Base-by-base conservation (phyloP, 2,329 filamentous ascomycete genomes). In the Apiospora rasikravindrae region DNA sequence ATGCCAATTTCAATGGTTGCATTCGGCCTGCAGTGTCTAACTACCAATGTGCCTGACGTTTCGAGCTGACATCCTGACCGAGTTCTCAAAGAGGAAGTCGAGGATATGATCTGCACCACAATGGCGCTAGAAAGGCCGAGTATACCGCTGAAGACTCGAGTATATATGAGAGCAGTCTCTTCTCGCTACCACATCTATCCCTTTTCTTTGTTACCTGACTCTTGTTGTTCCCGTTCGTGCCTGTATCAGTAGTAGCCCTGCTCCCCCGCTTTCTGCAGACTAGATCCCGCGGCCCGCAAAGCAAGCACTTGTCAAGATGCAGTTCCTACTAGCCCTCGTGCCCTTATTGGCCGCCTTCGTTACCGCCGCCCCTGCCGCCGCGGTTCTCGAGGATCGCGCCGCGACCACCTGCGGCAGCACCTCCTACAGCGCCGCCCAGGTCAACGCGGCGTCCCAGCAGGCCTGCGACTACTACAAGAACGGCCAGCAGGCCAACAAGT, bases 391-490 rank as follows among this genome's bases (percentile, higher is more conserved):
- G 80, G 84, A 74, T 81, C 84, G 76, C n/a, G 78, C 77, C 84
- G 87, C 77, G 81, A 82, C 80, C 83, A 86, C 84, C 68, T 91
- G 90, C 79, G 89, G 89, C 71, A 84, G 80, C 70, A 84, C 79
- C 66, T 85, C 82, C 80, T 91, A 91, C 83, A 84, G 82, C 69
- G 81, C 83, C 66, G 79, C 79, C 69, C 83, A 87, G 72, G 85
- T 90, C 68, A 82, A 80, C 74, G 80, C 83, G 13, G 90, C 90
- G 51, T 79, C 86, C 53, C 81, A 84, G 71, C 82, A 85, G 67
- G 88, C 88, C 3, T 91, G 86, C 82, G 78, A 81, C 26, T 85
- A 88, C 76, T 85, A 89, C 33, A 33, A 53, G n/a, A 42, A 24
- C 68, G 24, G 24, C 47, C 13, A 51, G 47, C 73, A 81, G 69